Percentiles rank a stretch among this genome's conserved stretches.
phyloP scores from a whole-genome alignment of 345 rosid species.

The Boechera divaricarpa region DNA sequence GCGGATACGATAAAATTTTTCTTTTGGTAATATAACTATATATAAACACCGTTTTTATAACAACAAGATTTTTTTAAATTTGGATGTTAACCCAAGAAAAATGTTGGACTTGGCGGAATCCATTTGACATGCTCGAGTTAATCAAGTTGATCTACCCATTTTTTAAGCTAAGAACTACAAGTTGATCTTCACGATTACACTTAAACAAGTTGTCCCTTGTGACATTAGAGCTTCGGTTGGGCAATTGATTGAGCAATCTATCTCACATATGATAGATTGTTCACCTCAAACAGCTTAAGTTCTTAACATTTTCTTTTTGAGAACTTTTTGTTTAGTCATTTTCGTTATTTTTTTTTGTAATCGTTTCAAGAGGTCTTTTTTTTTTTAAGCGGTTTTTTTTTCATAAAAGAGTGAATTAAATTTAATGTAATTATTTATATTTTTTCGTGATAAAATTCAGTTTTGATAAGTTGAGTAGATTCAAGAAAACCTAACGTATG shows the following conservation, averaged over 20 bases:
- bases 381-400: background rate
- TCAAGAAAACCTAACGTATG: background rate
- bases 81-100: too few relatives aligned
- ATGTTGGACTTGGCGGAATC: too few relatives aligned
- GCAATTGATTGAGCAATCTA: conserved; percentile 3
- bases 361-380: too few relatives aligned
- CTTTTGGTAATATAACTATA: too few relatives aligned
- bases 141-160: too few relatives aligned
- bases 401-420: background rate
- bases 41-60: too few relatives aligned
- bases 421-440: background rate
- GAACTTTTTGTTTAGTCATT: conserved; percentile 21
- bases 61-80: too few relatives aligned
- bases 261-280: conserved; percentile 16
- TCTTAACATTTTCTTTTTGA: conserved; percentile 26
- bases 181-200: too few relatives aligned
- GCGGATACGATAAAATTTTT: too few relatives aligned
- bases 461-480: conserved; percentile 4
- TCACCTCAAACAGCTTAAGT: conserved; percentile 30
- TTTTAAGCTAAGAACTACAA: too few relatives aligned
- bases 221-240: conserved; percentile 1
- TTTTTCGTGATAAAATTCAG: background rate
- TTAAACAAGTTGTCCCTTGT: too few relatives aligned
- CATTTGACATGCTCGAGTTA: too few relatives aligned
- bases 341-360: conserved; percentile 24